Base-by-base conservation (phyloP, 495 filamentous ascomycete species). In the Rusavskia elegans region DNA sequence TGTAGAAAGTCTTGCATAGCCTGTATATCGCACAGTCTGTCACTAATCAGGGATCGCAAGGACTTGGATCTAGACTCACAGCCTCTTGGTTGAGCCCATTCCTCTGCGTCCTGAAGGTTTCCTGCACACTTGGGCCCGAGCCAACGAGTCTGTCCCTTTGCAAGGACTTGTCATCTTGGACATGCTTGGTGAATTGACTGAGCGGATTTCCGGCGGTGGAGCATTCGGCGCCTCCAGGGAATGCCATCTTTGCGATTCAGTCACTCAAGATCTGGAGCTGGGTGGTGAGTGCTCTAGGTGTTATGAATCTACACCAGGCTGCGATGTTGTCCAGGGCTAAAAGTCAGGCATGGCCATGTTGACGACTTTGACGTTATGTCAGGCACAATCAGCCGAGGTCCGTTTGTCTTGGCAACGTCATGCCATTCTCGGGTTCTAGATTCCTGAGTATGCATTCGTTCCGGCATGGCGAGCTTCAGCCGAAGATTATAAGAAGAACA, bases 121-220 rank as follows among this genome's bases (percentile, higher is more conserved):
- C 79, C 61, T 80, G 77, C 67, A 81, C 60, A 23, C 72, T 76
- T 1, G 83, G 78, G 27, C 81, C 79, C 50, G 81, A 70, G 57
- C 85, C 85, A 36, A 82, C 81, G 53, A 96, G 71, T 38, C 92
- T 74, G 67, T 98, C 92, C 58, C 88, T 77, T 65, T 96, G 90
- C 50, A 95, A 75, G 27, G 84, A 87, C 70, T 89, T 95, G 71
- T 97, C 92, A 71, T 95, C 86, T 60, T 87, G 82, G 49, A 89
- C 84, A 63, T 94, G 87, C 65, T 97, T 98, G 29, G 85, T 83
- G 64, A 98, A 94, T 76, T 96, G 93, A 60, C 84, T 87, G 53
- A 98, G 82, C 51, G 93, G 93, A 67, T 97, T 98, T 61, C 82
- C 87, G 50, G 85, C 89, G 40, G 92, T 95, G 45, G 92, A 97